Conservation (phyloP, 768 basidiomycete genomes). For the Boletus vinaceobasis region DNA sequence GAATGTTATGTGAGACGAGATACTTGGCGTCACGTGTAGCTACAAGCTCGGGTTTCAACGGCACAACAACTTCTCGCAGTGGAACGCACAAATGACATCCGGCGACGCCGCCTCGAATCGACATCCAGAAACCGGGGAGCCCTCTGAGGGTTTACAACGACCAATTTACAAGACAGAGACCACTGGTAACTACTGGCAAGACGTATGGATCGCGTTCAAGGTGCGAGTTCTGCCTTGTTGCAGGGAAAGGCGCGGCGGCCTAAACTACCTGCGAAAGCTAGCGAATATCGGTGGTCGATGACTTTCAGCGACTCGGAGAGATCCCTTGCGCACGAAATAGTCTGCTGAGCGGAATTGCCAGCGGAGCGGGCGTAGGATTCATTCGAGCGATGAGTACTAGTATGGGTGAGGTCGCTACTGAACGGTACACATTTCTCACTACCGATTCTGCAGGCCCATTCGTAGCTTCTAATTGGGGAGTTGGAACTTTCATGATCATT, state of each 20-base stretch:
- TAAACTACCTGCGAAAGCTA: constrained; percentile 36
- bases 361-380: constrained; percentile 72
- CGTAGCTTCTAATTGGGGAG: constrained; percentile 75
- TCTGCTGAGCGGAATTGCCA: constrained; percentile 74
- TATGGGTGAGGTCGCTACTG: constrained; percentile 34
- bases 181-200: constrained; percentile 33
- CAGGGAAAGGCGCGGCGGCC: not conserved
- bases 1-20: not conserved
- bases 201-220: constrained; percentile 30
- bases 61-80: not conserved
- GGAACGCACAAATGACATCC: constrained; percentile 9
- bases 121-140: constrained; percentile 1
- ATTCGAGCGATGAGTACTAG: constrained; percentile 65
- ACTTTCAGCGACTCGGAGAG: constrained; percentile 59
- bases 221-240: constrained; percentile 11
- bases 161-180: constrained; percentile 30
- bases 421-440: constrained; percentile 5
- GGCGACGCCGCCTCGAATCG: not conserved
- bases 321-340: constrained; percentile 77
- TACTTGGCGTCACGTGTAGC: constrained; percentile 2
- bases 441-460: constrained; percentile 41
- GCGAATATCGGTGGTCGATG: constrained; percentile 47
- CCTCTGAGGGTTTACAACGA: constrained; percentile 12
- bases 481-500: constrained; percentile 67
- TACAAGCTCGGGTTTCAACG: not conserved